Evolutionary conservation across 169 alveolate genomes (phyloP).

Genomic region (Cryptosporidium ubiquitum): DNA sequence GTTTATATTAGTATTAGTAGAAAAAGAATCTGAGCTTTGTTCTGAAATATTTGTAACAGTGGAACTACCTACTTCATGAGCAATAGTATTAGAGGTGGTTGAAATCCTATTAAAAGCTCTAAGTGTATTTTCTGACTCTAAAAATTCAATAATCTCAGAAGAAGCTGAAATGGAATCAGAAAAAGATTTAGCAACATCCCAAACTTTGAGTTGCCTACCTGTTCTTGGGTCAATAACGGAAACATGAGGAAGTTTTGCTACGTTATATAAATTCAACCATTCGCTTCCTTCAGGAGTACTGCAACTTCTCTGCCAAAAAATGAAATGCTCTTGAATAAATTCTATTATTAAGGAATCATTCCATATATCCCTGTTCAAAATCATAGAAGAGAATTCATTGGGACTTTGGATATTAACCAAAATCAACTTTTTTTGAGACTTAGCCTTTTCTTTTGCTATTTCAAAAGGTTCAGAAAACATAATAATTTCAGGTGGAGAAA

Average conservation of each 20-base stretch:
- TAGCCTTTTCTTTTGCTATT: conserved; percentile 50
- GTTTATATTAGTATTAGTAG: not conserved
- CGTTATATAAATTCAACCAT: conserved; percentile 27
- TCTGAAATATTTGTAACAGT: not conserved
- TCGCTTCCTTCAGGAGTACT: conserved; percentile 69
- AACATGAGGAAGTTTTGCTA: conserved; percentile 61
- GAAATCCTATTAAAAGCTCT: conserved; percentile 23
- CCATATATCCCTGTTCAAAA: conserved; percentile 68
- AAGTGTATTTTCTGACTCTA: conserved; percentile 30
- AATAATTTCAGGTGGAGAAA: conserved; percentile 52
- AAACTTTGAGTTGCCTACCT: conserved; percentile 62
- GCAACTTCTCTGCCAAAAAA: conserved; percentile 65
- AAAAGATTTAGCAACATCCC: conserved; percentile 68
- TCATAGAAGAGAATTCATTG: conserved; percentile 47
- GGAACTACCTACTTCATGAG: not conserved
- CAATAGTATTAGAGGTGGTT: not conserved
- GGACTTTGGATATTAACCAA: conserved; percentile 67
- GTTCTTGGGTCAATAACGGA: conserved; percentile 71
- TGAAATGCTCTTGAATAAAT: conserved; percentile 45
- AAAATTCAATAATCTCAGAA: conserved; percentile 60
- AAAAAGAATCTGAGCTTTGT: not conserved
- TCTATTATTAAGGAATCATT: conserved; percentile 51
- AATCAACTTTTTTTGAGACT: conserved; percentile 13
- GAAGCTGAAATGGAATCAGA: conserved; percentile 63
- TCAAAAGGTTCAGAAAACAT: conserved; percentile 55